A percentile compares a stretch with the other conserved stretches of the same genome.
These are phyloP conservation scores for Gossypium lobatum DNA, from an alignment of 441 rosid genomes.

Conservation along the genomic window DNA sequence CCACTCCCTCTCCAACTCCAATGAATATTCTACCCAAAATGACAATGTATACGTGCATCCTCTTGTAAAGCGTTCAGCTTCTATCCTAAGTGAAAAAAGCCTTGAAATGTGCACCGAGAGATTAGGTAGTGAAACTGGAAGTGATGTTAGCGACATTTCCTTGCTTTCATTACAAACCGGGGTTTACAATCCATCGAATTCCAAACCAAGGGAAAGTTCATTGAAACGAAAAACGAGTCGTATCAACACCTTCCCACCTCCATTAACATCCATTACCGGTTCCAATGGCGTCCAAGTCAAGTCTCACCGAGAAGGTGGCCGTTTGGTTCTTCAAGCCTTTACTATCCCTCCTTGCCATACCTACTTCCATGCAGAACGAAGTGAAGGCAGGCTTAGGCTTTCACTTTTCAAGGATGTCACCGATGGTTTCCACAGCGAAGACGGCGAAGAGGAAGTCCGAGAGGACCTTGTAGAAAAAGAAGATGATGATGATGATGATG, in stretches of 20 bases:
- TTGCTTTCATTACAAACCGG: conserved; percentile 21
- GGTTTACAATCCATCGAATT: conserved; percentile 4
- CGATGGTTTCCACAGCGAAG: not conserved
- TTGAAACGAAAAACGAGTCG: conserved; percentile 19
- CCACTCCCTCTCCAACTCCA: conserved; percentile 25
- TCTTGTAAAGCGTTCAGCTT: conserved; percentile 28
- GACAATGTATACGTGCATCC: conserved; percentile 42
- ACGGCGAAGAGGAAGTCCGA: conserved; percentile 11
- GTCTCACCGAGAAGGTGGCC: conserved; percentile 49
- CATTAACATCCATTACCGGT: conserved; percentile 37
- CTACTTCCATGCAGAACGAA: conserved; percentile 45
- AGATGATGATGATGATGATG: not conserved
- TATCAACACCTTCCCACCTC: conserved; percentile 50
- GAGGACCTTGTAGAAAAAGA: conserved; percentile 3
- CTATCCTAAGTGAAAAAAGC: conserved; percentile 37
- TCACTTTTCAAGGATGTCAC: conserved; percentile 21
- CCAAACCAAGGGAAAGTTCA: not conserved
- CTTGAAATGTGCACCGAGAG: conserved; percentile 64
- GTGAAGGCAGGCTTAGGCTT: conserved; percentile 52
- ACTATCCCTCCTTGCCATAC: conserved; percentile 16
- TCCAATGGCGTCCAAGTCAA: conserved; percentile 38
- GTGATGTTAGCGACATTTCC: conserved; percentile 20
- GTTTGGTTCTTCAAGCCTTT: conserved; percentile 50
- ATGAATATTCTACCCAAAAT: conserved; percentile 5
- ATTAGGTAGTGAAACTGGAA: conserved; percentile 53